Evolutionary conservation across 192 early-diverging fungal genomes (phyloP).

Genomic region (Coemansia sp.): DNA sequence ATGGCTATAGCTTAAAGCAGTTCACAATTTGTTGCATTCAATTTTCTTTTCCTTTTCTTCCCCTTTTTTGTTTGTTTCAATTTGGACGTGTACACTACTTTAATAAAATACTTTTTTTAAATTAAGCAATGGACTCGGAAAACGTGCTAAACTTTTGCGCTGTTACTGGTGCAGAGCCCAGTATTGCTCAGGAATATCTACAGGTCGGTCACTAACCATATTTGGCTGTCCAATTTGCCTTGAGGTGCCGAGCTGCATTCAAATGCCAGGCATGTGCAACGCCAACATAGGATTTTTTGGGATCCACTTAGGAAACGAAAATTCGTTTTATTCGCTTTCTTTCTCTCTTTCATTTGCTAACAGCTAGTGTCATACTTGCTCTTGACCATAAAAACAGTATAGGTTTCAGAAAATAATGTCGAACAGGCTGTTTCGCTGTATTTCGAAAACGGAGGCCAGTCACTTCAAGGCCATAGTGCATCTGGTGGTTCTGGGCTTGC

Average conservation of each 20-base stretch:
- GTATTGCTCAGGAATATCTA: constrained; percentile 68
- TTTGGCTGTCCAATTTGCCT: not conserved
- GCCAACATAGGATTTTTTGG: too few relatives aligned
- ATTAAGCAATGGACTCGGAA: constrained; percentile 35
- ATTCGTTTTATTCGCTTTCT: too few relatives aligned
- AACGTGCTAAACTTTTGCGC: constrained; percentile 59
- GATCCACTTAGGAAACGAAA: not conserved
- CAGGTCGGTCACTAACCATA: constrained; percentile 47
- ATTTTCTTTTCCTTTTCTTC: not conserved
- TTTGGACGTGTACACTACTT: not conserved
- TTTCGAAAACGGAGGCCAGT: constrained; percentile 73
- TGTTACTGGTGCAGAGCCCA: constrained; percentile 73
- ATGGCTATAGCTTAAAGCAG: too few relatives aligned
- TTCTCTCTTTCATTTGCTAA: too few relatives aligned
- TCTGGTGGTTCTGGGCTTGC: constrained; percentile 4
- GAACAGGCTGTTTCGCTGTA: constrained; percentile 80
- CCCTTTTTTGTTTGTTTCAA: not conserved
- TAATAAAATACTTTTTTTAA: not conserved
- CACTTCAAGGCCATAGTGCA: constrained; percentile 40
- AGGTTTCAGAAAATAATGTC: constrained; percentile 76
- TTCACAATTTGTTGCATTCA: constrained; percentile 8
- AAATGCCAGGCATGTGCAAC: too few relatives aligned
- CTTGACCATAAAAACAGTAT: not conserved
- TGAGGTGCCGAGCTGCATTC: too few relatives aligned
- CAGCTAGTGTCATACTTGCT: too few relatives aligned